Percentiles rank a stretch among this genome's conserved stretches.
phyloP scores from a whole-genome alignment of 257 asterid species.

The Solanum bulbocastanum region DNA sequence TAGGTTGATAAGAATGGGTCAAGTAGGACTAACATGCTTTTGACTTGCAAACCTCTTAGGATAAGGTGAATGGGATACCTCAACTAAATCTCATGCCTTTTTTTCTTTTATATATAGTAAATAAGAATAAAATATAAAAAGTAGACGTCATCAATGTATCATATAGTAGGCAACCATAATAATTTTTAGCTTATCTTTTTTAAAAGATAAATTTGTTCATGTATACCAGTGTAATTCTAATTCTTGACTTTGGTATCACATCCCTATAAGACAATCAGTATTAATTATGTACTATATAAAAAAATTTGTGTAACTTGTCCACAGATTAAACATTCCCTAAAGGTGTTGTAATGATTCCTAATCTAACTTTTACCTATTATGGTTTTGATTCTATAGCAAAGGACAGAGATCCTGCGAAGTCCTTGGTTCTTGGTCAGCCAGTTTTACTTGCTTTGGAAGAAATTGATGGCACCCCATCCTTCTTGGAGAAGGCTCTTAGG shows the following conservation, averaged over 20 bases:
- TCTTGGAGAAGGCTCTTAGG: constrained; percentile 89
- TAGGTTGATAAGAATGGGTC: too few species aligned
- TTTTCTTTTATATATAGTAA: too few species aligned
- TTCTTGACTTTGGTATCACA: neutral
- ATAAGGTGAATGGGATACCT: too few species aligned
- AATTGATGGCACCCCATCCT: constrained; percentile 89
- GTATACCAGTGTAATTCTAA: neutral
- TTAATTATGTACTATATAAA: neutral
- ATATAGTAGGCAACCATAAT: neutral
- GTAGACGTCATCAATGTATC: neutral
- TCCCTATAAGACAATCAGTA: neutral
- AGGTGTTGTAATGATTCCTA: neutral
- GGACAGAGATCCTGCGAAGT: constrained; percentile 59
- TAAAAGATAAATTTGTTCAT: neutral
- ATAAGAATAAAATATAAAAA: too few species aligned
- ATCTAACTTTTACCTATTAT: neutral
- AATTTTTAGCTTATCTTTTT: neutral
- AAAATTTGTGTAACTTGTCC: neutral
- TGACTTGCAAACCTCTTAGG: too few species aligned
- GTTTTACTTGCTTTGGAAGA: constrained; percentile 95
- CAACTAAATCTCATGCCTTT: too few species aligned
- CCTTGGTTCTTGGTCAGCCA: constrained; percentile 81
- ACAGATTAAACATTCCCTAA: neutral
- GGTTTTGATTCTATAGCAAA: constrained; percentile 32
- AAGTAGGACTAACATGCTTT: too few species aligned